Evolutionary conservation across 2,329 filamentous ascomycete genomes (phyloP), one percentile per base, ranked within the genome.

Genomic region (Pseudopyrenochaeta lycopersici): DNA sequence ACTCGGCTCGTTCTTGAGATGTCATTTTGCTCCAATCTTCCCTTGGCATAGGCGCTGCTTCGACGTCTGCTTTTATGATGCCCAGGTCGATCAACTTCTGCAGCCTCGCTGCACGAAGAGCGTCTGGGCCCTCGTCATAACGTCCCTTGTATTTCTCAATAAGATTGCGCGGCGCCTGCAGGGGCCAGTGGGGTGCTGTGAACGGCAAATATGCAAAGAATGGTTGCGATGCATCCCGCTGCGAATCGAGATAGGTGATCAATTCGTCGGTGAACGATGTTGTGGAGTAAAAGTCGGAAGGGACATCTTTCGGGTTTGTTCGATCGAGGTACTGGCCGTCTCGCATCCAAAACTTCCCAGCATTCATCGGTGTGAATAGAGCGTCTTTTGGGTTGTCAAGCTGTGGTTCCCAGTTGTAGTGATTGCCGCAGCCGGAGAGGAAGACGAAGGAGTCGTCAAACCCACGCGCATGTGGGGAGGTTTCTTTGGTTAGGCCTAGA

Each of bases 381-480:
- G 20, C 51, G 23, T 54, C 39, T 5, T 23, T 39, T 3, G 42
- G 46, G 14, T 60, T 38, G 20, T 59, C 59, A 15, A 64, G 62
- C 39, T 62, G 61, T n/a, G 65, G 74, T 50, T 77, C 75, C 50
- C 65, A 75, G 15, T 63, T 70, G 49, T 71, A 77, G 43, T 78
- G 76, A 50, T 77, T 78, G 18, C 55, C 60, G 32, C 52, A 57
- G n/a, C 58, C 58, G 29, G 50, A 52, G 18, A 55, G 46, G 50
- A 47, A 59, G 41, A 27, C 57, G 46, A 32, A 62, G 11, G 46
- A 54, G 3, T 54, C 38, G 15, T 60, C 51, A 30, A 60, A 60
- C 7, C 56, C 56, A 10, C 58, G 52, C 15, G 36, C 47, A 17
- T 42, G 44, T 6, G 56, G 58, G 38, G 44, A 57, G 31, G 49